Percentiles rank a stretch among this genome's conserved stretches.
These are phyloP conservation scores for Arthroderma sp. DNA, from an alignment of 2,329 filamentous ascomycete species.

Conservation along the genomic window DNA sequence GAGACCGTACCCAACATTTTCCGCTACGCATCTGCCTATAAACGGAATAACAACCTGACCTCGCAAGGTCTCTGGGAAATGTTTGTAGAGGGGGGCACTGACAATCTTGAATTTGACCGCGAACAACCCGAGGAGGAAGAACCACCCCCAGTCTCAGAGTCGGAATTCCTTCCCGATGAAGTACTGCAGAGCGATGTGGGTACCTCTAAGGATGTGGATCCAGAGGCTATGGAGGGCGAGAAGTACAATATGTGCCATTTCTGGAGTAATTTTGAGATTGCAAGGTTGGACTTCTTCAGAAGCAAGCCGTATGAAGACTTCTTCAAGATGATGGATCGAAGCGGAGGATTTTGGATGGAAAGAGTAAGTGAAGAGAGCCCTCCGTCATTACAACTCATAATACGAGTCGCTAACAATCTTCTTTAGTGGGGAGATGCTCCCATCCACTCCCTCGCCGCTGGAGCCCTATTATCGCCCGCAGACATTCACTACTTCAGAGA, in stretches of 20 bases:
- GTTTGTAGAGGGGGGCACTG: slow-evolving; percentile 55
- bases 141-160: slow-evolving; percentile 44
- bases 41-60: slow-evolving; percentile 75
- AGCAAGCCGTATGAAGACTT: slow-evolving; percentile 97
- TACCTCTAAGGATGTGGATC: slow-evolving; percentile 64
- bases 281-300: slow-evolving; percentile 84
- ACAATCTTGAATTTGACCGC: too few species aligned
- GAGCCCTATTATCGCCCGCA: slow-evolving; percentile 62
- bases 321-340: slow-evolving; percentile 97
- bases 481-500: slow-evolving; percentile 99
- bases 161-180: slow-evolving; percentile 65
- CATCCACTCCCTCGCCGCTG: slow-evolving; percentile 92
- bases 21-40: slow-evolving; percentile 96
- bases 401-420: slow-evolving; percentile 24
- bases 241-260: slow-evolving; percentile 99
- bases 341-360: slow-evolving; percentile 98
- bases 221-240: slow-evolving; percentile 91
- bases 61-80: slow-evolving; percentile 97
- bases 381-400: slow-evolving; percentile 13
- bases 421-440: slow-evolving; percentile 91
- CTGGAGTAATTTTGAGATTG: slow-evolving; percentile 99
- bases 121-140: slow-evolving; percentile 40
- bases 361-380: slow-evolving; percentile 47
- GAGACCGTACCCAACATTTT: slow-evolving; percentile 98
- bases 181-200: slow-evolving; percentile 64